phyloP scores from a whole-genome alignment of 108 stramenopile species.

The Nitzschia sp. region DNA sequence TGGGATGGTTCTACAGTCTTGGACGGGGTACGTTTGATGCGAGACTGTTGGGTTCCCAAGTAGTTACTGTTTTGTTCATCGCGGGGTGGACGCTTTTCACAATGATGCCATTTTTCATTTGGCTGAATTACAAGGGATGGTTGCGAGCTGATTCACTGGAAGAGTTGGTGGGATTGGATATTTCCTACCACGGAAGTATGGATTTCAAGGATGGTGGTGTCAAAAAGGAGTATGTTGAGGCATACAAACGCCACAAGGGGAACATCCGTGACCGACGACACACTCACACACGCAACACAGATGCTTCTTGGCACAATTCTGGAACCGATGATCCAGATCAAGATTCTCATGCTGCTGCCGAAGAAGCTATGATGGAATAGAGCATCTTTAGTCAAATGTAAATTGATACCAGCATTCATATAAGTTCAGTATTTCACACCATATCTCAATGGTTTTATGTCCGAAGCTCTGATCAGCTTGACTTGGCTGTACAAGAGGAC shows the following conservation, averaged over 20 bases:
- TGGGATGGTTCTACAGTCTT: conserved; percentile 72
- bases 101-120: conserved; percentile 67
- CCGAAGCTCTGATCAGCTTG: no score
- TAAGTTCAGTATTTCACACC: no score
- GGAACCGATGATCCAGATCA: conserved; percentile 22
- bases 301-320: conserved; percentile 18
- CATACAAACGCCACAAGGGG: conserved; percentile 43
- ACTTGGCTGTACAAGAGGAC: no score
- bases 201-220: conserved; percentile 34
- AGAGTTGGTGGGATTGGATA: conserved; percentile 72
- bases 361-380: conserved; percentile 22
- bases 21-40: conserved; percentile 49
- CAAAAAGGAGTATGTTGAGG: conserved; percentile 49
- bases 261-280: conserved; percentile 8
- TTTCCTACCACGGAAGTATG: conserved; percentile 52
- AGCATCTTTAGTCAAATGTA: neutral
- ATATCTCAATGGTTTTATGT: no score
- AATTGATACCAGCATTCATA: neutral
- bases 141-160: conserved; percentile 73
- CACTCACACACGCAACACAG: conserved; percentile 4
- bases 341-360: conserved; percentile 15
- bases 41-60: conserved; percentile 65
- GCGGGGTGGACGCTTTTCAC: conserved; percentile 63
- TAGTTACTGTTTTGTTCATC: conserved; percentile 67
- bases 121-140: conserved; percentile 71